Conservation (phyloP, 768 basidiomycete species). For the Cyathus striatus region DNA sequence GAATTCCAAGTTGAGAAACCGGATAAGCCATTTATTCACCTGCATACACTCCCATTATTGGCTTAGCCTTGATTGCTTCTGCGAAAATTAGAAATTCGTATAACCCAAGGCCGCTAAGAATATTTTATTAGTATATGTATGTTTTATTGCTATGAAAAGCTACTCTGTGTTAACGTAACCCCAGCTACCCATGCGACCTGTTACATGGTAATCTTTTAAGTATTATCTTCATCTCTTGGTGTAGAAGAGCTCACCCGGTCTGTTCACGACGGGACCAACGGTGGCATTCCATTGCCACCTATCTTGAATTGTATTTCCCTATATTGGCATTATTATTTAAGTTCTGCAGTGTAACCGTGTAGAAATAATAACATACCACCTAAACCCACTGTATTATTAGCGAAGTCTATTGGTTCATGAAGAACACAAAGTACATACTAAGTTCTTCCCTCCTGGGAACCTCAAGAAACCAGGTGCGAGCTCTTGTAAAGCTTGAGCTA, state of each 20-base stretch:
- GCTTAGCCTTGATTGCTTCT: conserved; percentile 51
- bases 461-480: conserved; percentile 56
- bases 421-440: conserved; percentile 17
- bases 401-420: not conserved
- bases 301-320: conserved; percentile 44
- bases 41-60: conserved; percentile 61
- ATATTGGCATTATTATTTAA: not conserved
- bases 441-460: conserved; percentile 60
- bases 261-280: conserved; percentile 45
- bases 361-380: not conserved
- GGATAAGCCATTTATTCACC: conserved; percentile 18
- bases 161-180: conserved; percentile 58
- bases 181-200: conserved; percentile 63
- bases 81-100: conserved; percentile 39
- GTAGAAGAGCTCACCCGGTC: conserved; percentile 31
- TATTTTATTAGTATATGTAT: not conserved
- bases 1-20: not conserved
- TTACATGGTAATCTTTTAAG: conserved; percentile 1
- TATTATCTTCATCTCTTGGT: not conserved
- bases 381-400: not conserved
- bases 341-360: not conserved
- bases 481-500: conserved; percentile 48
- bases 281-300: conserved; percentile 64
- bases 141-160: conserved; percentile 6
- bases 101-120: conserved; percentile 20